phyloP scores from a whole-genome alignment of 2,329 filamentous ascomycete genomes.

The Fusarium napiforme region DNA sequence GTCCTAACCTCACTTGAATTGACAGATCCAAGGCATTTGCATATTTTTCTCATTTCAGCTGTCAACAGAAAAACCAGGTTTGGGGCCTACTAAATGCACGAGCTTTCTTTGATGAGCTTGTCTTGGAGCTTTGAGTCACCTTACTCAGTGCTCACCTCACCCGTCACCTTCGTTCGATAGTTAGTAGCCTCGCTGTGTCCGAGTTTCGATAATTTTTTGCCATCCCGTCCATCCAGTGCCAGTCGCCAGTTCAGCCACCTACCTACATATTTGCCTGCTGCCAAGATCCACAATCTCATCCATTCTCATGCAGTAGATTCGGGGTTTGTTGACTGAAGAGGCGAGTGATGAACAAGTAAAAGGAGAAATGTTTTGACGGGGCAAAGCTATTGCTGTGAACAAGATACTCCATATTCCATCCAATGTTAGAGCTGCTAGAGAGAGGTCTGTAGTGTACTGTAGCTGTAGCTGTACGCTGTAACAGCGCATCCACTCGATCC shows the following conservation, averaged over 20 bases:
- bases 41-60: conserved; percentile 28
- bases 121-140: conserved; percentile 22
- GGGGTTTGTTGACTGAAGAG: conserved; percentile 7
- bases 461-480: background rate
- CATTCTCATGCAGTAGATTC: conserved; percentile 26
- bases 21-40: conserved; percentile 20
- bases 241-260: conserved; percentile 7
- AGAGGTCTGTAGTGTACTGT: background rate
- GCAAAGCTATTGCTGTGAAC: background rate
- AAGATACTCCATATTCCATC: background rate
- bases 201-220: conserved; percentile 22
- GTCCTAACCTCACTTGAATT: conserved; percentile 21
- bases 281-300: conserved; percentile 9
- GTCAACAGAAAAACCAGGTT: background rate
- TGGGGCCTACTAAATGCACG: conserved; percentile 10
- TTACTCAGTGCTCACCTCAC: conserved; percentile 19
- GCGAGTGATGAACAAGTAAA: conserved; percentile 20
- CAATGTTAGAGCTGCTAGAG: background rate
- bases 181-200: conserved; percentile 18
- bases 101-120: conserved; percentile 21
- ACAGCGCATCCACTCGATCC: conserved; percentile 3
- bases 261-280: conserved; percentile 6
- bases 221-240: conserved; percentile 11
- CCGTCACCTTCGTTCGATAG: conserved; percentile 10
- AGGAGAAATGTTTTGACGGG: conserved; percentile 15